Base-by-base conservation (phyloP, 2,329 filamentous ascomycete genomes). In the Hymenoscyphus salicellus region DNA sequence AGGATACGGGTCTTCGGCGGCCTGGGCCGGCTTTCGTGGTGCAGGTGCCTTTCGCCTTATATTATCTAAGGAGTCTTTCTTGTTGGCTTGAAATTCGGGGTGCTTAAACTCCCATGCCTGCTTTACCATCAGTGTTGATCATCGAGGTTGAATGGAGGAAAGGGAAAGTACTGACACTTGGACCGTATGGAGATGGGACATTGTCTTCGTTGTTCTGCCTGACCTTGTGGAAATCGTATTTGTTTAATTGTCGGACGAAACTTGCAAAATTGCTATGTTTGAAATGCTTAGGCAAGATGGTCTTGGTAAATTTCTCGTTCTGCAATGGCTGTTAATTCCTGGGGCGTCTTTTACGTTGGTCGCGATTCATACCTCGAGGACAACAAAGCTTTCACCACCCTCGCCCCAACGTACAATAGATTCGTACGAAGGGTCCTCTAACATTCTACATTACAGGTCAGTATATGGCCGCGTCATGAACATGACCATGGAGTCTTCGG, bases 241-340 rank as follows among this genome's bases (percentile, higher is more conserved):
- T 97, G 81, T 97, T 97, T 65, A 97, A 81, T 77, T 97, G 93
- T 58, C 93, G 90, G 65, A 97, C 93, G 76, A 97, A 97, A 78
- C 93, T 97, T 36, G 93, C 93, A 80, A 97, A 97, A 77, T 97
- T 97, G 84, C 92, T 96, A 79, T 98, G 95, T 79, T 99, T 99
- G 83, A 99, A 99, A 74, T 98, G 93, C 76, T 98, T 97, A 2
- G 95, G 95, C 17, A 99, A 86, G 72, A 99, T 96, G 46, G 91
- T 90, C 77, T 97, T 97, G 26, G 95, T 98, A 75, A 99, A 99
- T 78, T 96, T 97, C 77, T 98, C 94, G 78, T 96, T 96, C 94
- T 97, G 77, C 30, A 65, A 60, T 58, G 43, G 63, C 63, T 64
- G 70, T 74, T 66, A 74, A 64, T 62, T 63, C 56, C 52, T 32